Percentiles rank a stretch among this genome's conserved stretches.
phyloP scores from a whole-genome alignment of 2,329 filamentous ascomycete species.

The Penicillium fuscoglaucum region DNA sequence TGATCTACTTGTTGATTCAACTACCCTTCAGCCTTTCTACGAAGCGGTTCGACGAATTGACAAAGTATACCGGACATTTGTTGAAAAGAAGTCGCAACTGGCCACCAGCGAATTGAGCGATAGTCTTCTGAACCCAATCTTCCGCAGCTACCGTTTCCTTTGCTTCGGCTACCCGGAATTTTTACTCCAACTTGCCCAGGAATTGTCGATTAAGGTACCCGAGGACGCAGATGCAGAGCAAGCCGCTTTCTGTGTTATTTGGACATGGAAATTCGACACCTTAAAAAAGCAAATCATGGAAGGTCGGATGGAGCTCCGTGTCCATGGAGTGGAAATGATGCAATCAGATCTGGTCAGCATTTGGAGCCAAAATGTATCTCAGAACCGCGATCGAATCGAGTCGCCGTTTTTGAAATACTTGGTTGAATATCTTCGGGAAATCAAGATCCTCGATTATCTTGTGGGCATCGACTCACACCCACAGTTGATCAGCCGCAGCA shows the following conservation, averaged over 20 bases:
- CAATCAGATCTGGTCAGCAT: constrained; percentile 67
- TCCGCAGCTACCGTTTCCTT: constrained; percentile 33
- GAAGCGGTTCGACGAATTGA: constrained; percentile 36
- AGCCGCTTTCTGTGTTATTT: constrained; percentile 38
- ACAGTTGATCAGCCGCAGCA: constrained; percentile 77
- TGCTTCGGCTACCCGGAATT: constrained; percentile 33
- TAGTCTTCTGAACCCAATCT: constrained; percentile 37
- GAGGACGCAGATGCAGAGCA: constrained; percentile 30
- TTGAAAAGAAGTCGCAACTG: constrained; percentile 46
- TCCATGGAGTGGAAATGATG: constrained; percentile 74
- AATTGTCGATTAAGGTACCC: constrained; percentile 39
- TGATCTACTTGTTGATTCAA: constrained; percentile 20
- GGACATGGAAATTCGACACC: constrained; percentile 68
- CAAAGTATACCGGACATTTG: constrained; percentile 39
- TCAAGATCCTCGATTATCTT: constrained; percentile 79
- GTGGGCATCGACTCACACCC: constrained; percentile 89
- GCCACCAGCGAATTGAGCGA: constrained; percentile 45
- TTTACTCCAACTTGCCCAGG: constrained; percentile 35
- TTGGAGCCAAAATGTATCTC: constrained; percentile 61
- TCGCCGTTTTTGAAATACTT: constrained; percentile 64
- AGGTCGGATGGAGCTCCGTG: constrained; percentile 86
- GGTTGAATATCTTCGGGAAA: constrained; percentile 66
- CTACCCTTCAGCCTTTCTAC: constrained; percentile 29
- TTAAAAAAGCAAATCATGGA: constrained; percentile 74
- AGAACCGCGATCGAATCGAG: constrained; percentile 37